Evolutionary conservation across 441 rosid species (phyloP).

Genomic region (Croton setiger): DNA sequence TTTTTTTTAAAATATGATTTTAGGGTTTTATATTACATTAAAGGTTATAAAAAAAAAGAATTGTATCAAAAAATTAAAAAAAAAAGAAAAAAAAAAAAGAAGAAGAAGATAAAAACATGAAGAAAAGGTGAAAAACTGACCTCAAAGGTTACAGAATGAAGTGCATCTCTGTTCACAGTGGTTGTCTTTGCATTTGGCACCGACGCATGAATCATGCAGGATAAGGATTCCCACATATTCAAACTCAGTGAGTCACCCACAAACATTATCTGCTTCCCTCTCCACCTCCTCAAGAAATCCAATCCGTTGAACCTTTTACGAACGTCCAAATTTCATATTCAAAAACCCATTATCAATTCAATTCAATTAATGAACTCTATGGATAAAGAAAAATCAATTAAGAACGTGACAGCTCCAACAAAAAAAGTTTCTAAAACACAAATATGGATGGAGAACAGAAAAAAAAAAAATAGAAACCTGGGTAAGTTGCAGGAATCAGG

Average conservation of each 20-base stretch:
- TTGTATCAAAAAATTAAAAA: too few relatives aligned
- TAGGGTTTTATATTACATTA: too few relatives aligned
- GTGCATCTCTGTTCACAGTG: slow-evolving; percentile 22
- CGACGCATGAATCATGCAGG: slow-evolving; percentile 78
- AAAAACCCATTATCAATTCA: too few relatives aligned
- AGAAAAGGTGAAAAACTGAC: slow-evolving; percentile 31
- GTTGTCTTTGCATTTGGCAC: slow-evolving; percentile 42
- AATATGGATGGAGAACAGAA: not conserved
- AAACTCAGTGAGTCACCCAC: slow-evolving; percentile 84
- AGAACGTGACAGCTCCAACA: too few relatives aligned
- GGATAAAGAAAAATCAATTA: too few relatives aligned
- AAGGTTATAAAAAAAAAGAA: too few relatives aligned
- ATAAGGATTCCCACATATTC: slow-evolving; percentile 85
- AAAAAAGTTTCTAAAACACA: too few relatives aligned
- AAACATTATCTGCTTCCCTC: slow-evolving; percentile 81
- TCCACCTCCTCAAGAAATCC: slow-evolving; percentile 50
- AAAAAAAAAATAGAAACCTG: slow-evolving; percentile 31
- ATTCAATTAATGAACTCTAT: too few relatives aligned
- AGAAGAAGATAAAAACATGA: not conserved
- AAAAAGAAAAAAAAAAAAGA: too few relatives aligned
- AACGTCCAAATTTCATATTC: not conserved
- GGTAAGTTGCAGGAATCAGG: slow-evolving; percentile 55
- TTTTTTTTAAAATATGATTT: too few relatives aligned
- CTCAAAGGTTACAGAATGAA: slow-evolving; percentile 63
- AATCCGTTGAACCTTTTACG: slow-evolving; percentile 52